Conservation (phyloP, 352 stramenopile species). For the Phytopythium cucurbitacearum region DNA sequence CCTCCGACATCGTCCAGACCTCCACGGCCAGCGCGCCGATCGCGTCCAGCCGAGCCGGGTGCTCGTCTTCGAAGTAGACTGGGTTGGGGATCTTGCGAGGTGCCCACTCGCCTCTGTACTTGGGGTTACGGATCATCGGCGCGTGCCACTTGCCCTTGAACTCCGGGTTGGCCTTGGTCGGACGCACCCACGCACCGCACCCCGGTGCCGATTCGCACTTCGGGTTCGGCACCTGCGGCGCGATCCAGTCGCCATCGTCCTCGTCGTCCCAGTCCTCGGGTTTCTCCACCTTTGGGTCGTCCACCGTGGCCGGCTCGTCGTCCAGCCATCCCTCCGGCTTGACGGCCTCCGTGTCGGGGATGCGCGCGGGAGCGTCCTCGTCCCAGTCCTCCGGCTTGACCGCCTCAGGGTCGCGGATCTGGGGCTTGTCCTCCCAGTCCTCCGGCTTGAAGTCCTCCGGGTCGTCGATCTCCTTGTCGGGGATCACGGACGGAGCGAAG, state of each 20-base stretch:
- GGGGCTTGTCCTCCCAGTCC: slow-evolving; percentile 90
- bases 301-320: slow-evolving; percentile 69
- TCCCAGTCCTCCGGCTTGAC: slow-evolving; percentile 93
- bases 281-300: slow-evolving; percentile 74
- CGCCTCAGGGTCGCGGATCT: slow-evolving; percentile 86
- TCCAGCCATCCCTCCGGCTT: slow-evolving; percentile 92
- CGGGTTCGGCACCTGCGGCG: slow-evolving; percentile 88
- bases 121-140: slow-evolving; percentile 90
- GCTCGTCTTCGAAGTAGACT: slow-evolving; percentile 81
- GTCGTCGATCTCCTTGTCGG: slow-evolving; percentile 91
- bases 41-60: slow-evolving; percentile 77
- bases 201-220: slow-evolving; percentile 79
- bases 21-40: slow-evolving; percentile 90
- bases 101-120: slow-evolving; percentile 89
- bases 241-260: slow-evolving; percentile 89
- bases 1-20: slow-evolving; percentile 88
- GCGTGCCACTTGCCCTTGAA: slow-evolving; percentile 93
- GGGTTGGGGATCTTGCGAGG: slow-evolving; percentile 90
- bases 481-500: slow-evolving; percentile 84
- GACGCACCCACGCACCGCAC: slow-evolving; percentile 89
- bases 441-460: slow-evolving; percentile 87
- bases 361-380: slow-evolving; percentile 83
- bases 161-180: slow-evolving; percentile 85
- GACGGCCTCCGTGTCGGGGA: slow-evolving; percentile 79
- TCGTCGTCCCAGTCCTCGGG: slow-evolving; percentile 95